Base-by-base conservation (phyloP, 2,329 filamentous ascomycete species). In the Truncatella angustata region DNA sequence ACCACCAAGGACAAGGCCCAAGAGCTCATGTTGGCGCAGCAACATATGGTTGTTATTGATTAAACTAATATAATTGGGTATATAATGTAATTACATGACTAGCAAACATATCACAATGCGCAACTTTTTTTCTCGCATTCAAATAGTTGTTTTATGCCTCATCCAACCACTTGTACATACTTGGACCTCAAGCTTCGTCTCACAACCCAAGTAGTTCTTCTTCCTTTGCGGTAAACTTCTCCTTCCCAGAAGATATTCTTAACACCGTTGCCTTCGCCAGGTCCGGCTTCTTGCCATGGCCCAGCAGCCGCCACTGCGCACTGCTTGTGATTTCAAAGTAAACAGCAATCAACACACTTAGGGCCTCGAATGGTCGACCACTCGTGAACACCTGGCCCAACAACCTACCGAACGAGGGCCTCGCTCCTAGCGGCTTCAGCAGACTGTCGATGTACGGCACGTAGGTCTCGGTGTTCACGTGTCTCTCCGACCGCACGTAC, bases 221-320 rank as follows among this genome's bases (percentile, higher is more conserved):
- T 53, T 70, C 68, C 6, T 50, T 50, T 32, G 60, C 49, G 18
- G 62, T 65, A 49, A 70, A 44, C 50, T 53, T 52, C 4, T 53
- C 53, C 21, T 58, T 59, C 3, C 59, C 62, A 1, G 36, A 53
- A 1, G 61, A 60, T 20, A 67, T 59, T 30, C 67, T 58, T 35
- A 69, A 50, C 26, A 71, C 47, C 21, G 67, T 70, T 50, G 63
- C 68, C 26, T 52, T 50, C 1, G 67, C 69, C 46, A 71, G 55
- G 30, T 60, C 58, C 12, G 60, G 48, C 36, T 61, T 65, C 0
- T 55, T 58, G 5, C 67, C 67, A 6, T 68, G 48, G 3, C 70
- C 70, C 46, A 63, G 64, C 10, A 71, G 51, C 30, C 69, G 58
- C 61, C 68, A 73, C 55, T 69, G 65, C 18, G 68, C 69, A 7